Percentiles rank a stretch among this genome's conserved stretches.
These are phyloP conservation scores for Malus hybrid DNA, from an alignment of 331 rosid species.

Conservation along the genomic window DNA sequence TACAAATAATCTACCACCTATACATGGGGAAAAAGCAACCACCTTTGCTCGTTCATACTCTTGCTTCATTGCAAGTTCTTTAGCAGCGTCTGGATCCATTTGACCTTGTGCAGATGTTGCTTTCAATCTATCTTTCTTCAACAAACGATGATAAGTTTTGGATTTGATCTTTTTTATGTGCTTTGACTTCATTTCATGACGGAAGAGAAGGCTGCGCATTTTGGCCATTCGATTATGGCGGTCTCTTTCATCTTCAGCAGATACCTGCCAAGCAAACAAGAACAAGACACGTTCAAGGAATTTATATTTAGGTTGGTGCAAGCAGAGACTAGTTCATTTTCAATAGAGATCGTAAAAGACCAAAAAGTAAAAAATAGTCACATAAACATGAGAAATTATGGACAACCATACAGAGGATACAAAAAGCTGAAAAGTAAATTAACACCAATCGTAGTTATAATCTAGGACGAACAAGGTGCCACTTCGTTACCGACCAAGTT, in stretches of 20 bases:
- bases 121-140: slow-evolving; percentile 76
- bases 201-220: slow-evolving; percentile 82
- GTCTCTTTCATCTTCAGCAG: slow-evolving; percentile 75
- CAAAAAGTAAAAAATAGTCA: no score
- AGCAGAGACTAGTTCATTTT: not conserved
- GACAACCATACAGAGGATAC: no score
- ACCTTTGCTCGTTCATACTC: slow-evolving; percentile 85
- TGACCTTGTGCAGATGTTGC: slow-evolving; percentile 33
- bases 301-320: no score
- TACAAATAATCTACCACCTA: not conserved
- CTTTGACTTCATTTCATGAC: slow-evolving; percentile 68
- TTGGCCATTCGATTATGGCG: slow-evolving; percentile 82
- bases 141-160: slow-evolving; percentile 62
- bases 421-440: no score
- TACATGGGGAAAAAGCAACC: not conserved
- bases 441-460: no score
- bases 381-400: no score
- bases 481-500: no score
- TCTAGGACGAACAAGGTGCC: no score
- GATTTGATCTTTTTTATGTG: slow-evolving; percentile 86
- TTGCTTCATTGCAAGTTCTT: slow-evolving; percentile 66
- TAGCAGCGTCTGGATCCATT: slow-evolving; percentile 76
- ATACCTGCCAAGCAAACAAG: slow-evolving; percentile 42
- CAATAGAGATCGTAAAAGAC: no score
- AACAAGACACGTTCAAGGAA: not conserved